These are phyloP conservation scores for Saturnispora besseyi DNA, from an alignment of 805 yeast species.

Conservation along the genomic window DNA sequence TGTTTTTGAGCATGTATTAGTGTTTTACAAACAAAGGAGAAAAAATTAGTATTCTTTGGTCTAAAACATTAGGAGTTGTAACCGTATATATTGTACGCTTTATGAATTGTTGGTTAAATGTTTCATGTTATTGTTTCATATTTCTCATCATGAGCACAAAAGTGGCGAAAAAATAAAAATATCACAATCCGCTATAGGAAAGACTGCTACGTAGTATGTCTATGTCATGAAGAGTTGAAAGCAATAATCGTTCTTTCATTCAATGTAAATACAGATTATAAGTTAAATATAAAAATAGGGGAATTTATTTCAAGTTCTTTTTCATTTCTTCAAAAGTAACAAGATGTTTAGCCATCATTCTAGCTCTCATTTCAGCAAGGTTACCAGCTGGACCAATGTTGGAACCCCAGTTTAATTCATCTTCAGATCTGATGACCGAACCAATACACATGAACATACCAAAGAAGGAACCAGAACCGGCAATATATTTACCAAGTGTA, in stretches of 20 bases:
- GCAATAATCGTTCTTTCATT: neutral
- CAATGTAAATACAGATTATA: neutral
- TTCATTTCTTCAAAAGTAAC: slow-evolving; percentile 24
- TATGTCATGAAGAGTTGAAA: neutral
- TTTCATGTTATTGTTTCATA: neutral
- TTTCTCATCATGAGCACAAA: neutral
- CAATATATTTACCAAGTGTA: slow-evolving; percentile 92
- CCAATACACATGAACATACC: slow-evolving; percentile 96
- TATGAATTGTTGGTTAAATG: neutral
- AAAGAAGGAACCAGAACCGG: slow-evolving; percentile 94
- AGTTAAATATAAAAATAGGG: neutral
- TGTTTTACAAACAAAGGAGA: neutral
- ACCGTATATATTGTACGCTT: neutral
- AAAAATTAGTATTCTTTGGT: neutral
- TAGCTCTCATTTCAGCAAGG: slow-evolving; percentile 32
- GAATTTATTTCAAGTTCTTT: slow-evolving; percentile 9
- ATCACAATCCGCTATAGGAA: neutral
- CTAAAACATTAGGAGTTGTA: neutral
- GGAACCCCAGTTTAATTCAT: slow-evolving; percentile 20
- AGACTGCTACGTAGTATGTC: neutral
- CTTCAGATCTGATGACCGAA: slow-evolving; percentile 78
- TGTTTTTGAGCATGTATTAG: neutral
- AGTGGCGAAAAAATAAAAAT: neutral
- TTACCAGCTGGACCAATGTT: slow-evolving; percentile 21
- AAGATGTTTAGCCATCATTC: slow-evolving; percentile 34